Base-by-base conservation (phyloP, 495 filamentous ascomycete species). In the Schizothecium vesticola region DNA sequence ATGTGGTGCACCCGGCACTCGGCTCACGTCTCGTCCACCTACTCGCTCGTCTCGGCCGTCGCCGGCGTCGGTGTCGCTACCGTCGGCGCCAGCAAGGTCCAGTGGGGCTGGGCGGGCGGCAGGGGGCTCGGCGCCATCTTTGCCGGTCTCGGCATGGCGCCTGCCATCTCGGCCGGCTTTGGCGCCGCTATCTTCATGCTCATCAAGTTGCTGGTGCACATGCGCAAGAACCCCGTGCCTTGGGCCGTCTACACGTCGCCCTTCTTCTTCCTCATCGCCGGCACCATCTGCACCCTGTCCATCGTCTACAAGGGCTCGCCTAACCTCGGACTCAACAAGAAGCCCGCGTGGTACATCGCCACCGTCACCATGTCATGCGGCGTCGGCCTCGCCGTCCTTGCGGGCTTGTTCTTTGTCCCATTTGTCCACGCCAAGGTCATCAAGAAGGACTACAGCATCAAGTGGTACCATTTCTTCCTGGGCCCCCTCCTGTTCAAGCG, bases 21-120 rank as follows among this genome's bases (percentile, higher is more conserved):
- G 61, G 78, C 85, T 36, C 87, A 85, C n/a, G 87, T 90, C 59
- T 90, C 88, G 0, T 87, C 89, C 6, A 91, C 88, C 1, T 86
- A 90, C 77, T 88, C 87, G 11, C 82, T 90, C 63, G 81, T 90
- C 65, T 85, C 85, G 62, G 86, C 85, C 63, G 77, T 91, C 23
- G 79, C 87, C 66, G 89, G 88, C 70, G 86, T 90, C 66, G 88
- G 88, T 36, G 82, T 90, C 67, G 88, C 88, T 0, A 75, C 86
- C 6, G 76, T 86, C 59, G 85, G 86, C n/a, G 72, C 77, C 22
- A 73, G 73, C 4, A 75, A 86, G 11, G 77, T 90, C 59, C 76
- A 78, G 55, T 92, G 89, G 89, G 82, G 75, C 26, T 75, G 73
- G 73, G 87, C 85, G 81, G 29, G 69, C 26, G 75, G 74, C 65